Evolutionary conservation across 306 rosid genomes (phyloP), one percentile per base, ranked within the genome.

Genomic region (Fragaria vesca): DNA sequence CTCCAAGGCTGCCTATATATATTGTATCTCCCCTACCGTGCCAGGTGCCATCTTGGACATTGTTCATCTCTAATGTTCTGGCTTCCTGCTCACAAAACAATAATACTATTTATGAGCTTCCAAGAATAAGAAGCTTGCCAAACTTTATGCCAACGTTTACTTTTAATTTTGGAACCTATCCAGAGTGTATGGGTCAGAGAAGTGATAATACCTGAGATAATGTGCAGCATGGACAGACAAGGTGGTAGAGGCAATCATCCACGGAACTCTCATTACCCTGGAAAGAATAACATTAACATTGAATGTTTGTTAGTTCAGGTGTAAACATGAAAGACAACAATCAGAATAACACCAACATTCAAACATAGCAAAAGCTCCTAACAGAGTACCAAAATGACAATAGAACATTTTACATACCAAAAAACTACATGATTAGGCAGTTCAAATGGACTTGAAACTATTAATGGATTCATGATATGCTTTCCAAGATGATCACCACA

Each of bases 41-140:
- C 99, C 99, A 96, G 66, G 86, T 93, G 51, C 99, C 99, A 43
- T 90, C 96, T 84, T 96, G 98, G 76, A 96, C 96, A 46, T 96
- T 96, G 86, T 96, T 96, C 85, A 96, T 93, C 84, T 96, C 97
- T 68, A 96, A 72, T 66, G 99, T 96, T 90, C 99, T 89, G 18
- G 98, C 90, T 71, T 96, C 99, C 98, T 95, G 87, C 71, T 75
- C 77, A 84, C 62, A 24, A 50, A 50, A 63, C 69, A 68, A 71
- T 42, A 68, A 77, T 38, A 79, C 50, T 1, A 54, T 61, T 16
- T 9, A 76, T 72, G 51, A 78, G 79, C 55, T 54, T 76, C 61
- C 47, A 21, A 16, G 40, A 38, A 66, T 62, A 51, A 15, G n/a
- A 76, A 61, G 45, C 34, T 62, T 10, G 28, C 42, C 61, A 21